A percentile compares a stretch with the other conserved stretches of the same genome.
Conservation (phyloP, 2,329 filamentous ascomycete genomes). For the Emergomyces pasteurianus region DNA sequence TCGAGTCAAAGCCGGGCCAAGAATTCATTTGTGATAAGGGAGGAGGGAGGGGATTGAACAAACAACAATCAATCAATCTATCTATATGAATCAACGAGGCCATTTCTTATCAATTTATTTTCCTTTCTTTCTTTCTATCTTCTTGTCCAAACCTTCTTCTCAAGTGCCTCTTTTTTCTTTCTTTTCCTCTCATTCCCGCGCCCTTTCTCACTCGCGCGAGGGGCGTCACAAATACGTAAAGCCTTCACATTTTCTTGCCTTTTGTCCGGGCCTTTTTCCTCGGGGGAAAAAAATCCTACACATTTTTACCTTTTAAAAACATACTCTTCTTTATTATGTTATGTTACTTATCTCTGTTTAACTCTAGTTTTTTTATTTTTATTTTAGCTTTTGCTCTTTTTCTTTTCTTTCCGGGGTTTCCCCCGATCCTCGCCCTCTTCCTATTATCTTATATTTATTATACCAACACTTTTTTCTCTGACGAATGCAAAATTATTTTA, state of each 20-base stretch:
- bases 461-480: neutral
- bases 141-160: neutral
- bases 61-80: neutral
- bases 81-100: neutral
- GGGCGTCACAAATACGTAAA: neutral
- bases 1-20: neutral
- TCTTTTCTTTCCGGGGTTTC: neutral
- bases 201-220: neutral
- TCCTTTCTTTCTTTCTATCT: neutral
- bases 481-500: neutral
- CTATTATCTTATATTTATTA: neutral
- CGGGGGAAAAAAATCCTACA: neutral
- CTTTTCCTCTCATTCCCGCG: neutral
- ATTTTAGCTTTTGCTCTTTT: neutral
- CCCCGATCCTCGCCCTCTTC: neutral
- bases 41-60: neutral
- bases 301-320: neutral
- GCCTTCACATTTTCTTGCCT: neutral
- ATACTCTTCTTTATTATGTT: neutral
- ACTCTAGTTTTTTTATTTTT: neutral
- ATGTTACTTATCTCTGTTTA: neutral
- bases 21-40: neutral
- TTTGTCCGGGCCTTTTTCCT: neutral
- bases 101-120: neutral
- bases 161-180: neutral